phyloP scores from a whole-genome alignment of 805 yeast species.

The Suhomyces tanzawaensis region DNA sequence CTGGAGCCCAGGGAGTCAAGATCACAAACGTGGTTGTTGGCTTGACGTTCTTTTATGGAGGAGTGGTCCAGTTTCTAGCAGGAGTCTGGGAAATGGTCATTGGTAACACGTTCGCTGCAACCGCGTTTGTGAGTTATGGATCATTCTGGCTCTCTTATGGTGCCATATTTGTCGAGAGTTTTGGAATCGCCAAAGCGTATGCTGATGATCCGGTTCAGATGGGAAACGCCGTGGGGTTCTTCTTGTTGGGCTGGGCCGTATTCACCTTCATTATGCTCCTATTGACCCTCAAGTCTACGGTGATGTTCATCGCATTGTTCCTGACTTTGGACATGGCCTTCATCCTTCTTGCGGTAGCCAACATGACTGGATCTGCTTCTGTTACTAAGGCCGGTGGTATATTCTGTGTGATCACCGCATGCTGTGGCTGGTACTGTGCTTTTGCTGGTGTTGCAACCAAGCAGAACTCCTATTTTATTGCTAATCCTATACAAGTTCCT shows the following conservation, averaged over 20 bases:
- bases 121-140: slow-evolving; percentile 52
- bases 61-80: slow-evolving; percentile 47
- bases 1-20: slow-evolving; percentile 47
- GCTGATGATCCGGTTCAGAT: slow-evolving; percentile 39
- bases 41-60: slow-evolving; percentile 49
- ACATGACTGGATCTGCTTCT: slow-evolving; percentile 37
- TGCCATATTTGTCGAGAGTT: slow-evolving; percentile 47
- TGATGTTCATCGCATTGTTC: slow-evolving; percentile 50
- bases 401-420: slow-evolving; percentile 22
- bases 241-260: slow-evolving; percentile 60
- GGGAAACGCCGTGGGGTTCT: slow-evolving; percentile 55
- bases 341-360: slow-evolving; percentile 49
- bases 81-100: slow-evolving; percentile 51
- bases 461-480: slow-evolving; percentile 24
- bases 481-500: slow-evolving; percentile 21
- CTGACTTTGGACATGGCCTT: slow-evolving; percentile 54
- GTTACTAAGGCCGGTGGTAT: slow-evolving; percentile 23
- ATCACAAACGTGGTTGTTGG: slow-evolving; percentile 44
- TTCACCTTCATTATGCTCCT: slow-evolving; percentile 58
- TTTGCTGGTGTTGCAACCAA: slow-evolving; percentile 25
- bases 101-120: slow-evolving; percentile 57
- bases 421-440: slow-evolving; percentile 25
- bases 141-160: slow-evolving; percentile 53
- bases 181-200: slow-evolving; percentile 52
- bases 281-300: slow-evolving; percentile 52